A percentile compares a stretch with the other conserved stretches of the same genome.
phyloP scores from a whole-genome alignment of 2,329 filamentous ascomycete species.

The Xenosphaeropsis pyriputrescens region DNA sequence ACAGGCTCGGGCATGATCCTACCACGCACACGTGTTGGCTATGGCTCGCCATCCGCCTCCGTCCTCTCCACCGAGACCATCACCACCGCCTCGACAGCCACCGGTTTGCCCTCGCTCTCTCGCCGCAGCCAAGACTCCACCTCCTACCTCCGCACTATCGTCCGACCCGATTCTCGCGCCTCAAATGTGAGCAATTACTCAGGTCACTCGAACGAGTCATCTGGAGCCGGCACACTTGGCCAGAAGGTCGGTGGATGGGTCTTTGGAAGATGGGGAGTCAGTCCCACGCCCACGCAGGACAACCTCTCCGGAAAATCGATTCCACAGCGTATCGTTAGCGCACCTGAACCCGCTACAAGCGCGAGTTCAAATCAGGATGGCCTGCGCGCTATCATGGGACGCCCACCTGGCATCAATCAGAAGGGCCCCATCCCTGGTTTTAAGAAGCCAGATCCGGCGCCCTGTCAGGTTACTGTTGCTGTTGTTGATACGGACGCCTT shows the following conservation, averaged over 20 bases:
- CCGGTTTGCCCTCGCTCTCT: constrained; percentile 40
- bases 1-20: constrained; percentile 30
- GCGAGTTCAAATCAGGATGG: constrained; percentile 14
- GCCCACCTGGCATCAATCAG: constrained; percentile 66
- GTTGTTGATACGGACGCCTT: constrained; percentile 16
- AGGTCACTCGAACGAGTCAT: neutral
- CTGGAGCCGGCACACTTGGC: constrained; percentile 20
- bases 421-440: constrained; percentile 61
- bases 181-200: constrained; percentile 7
- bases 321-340: constrained; percentile 14
- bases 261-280: constrained; percentile 44
- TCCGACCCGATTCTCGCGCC: constrained; percentile 14
- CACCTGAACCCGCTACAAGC: constrained; percentile 8
- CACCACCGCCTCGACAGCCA: constrained; percentile 35
- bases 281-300: constrained; percentile 23
- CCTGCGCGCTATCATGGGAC: constrained; percentile 22
- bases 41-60: constrained; percentile 24
- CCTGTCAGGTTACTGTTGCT: constrained; percentile 13
- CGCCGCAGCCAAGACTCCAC: constrained; percentile 31
- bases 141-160: constrained; percentile 39
- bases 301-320: neutral
- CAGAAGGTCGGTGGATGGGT: constrained; percentile 52
- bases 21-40: constrained; percentile 27
- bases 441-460: constrained; percentile 24
- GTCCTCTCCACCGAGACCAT: constrained; percentile 35